These are phyloP conservation scores for Nicotiana noctiflora DNA, from an alignment of 257 asterid genomes.

Conservation along the genomic window DNA sequence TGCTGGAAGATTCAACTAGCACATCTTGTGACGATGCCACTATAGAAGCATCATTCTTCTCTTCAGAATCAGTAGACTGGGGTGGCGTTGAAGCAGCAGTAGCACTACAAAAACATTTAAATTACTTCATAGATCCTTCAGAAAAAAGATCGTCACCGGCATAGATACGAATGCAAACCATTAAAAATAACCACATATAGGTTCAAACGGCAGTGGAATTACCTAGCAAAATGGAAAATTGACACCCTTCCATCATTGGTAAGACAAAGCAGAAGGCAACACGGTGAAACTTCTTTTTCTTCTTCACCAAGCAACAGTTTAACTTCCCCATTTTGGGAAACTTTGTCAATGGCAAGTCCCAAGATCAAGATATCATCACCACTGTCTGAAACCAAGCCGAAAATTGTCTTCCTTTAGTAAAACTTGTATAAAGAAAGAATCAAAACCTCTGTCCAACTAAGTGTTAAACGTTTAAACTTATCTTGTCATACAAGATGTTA, in stretches of 20 bases:
- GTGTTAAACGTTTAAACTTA: not conserved
- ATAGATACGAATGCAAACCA: not conserved
- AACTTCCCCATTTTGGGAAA: conserved; percentile 53
- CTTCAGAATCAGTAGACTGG: conserved; percentile 36
- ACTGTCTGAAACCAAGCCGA: conserved; percentile 36
- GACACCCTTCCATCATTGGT: conserved; percentile 85
- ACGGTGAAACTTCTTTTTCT: conserved; percentile 77
- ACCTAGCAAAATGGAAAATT: conserved; percentile 83
- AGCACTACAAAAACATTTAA: conserved; percentile 41
- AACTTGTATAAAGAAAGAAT: not conserved
- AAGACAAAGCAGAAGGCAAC: conserved; percentile 64
- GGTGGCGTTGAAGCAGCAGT: conserved; percentile 33
- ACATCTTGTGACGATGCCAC: conserved; percentile 21
- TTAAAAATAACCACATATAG: conserved; percentile 5
- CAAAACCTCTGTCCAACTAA: not conserved
- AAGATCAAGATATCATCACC: conserved; percentile 74
- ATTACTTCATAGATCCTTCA: conserved; percentile 12
- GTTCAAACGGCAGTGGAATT: conserved; percentile 13
- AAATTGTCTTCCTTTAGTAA: not conserved
- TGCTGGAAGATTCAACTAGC: conserved; percentile 18
- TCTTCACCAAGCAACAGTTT: conserved; percentile 52
- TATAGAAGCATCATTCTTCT: conserved; percentile 31
- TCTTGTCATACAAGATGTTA: not conserved
- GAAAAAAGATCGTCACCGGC: not conserved
- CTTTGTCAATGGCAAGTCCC: conserved; percentile 69